These are phyloP conservation scores for Coemansia sp. DNA, from an alignment of 192 early-diverging fungal genomes.

Conservation along the genomic window DNA sequence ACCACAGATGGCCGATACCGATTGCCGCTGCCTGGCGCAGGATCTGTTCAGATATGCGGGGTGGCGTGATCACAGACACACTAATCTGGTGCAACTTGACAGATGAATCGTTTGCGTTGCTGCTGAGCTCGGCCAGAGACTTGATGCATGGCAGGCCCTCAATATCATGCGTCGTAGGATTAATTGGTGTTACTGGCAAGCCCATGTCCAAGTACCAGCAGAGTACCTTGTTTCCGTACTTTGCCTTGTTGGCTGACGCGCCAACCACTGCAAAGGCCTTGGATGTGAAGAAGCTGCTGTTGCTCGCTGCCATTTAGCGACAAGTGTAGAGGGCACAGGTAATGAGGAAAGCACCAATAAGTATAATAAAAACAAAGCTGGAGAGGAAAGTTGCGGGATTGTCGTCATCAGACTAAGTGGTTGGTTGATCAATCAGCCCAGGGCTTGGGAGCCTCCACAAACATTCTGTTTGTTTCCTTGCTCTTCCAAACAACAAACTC, in stretches of 20 bases:
- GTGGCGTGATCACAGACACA: constrained; percentile 36
- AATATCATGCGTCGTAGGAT: constrained; percentile 16
- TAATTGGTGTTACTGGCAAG: constrained; percentile 21
- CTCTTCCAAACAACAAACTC: not conserved
- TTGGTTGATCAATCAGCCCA: not conserved
- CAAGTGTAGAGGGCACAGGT: not conserved
- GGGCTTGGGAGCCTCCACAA: not conserved
- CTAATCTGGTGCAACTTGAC: not conserved
- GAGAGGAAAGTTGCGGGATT: not conserved
- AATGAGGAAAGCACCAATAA: not conserved
- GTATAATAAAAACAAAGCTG: not conserved
- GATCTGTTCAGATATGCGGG: constrained; percentile 13
- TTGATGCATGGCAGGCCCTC: constrained; percentile 16
- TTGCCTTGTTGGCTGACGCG: constrained; percentile 66
- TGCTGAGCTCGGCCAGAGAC: constrained; percentile 17
- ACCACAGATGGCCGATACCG: constrained; percentile 29
- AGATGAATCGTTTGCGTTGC: not conserved
- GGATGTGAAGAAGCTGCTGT: constrained; percentile 56
- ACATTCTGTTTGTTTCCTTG: not conserved
- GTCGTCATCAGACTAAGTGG: not conserved
- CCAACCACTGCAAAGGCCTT: constrained; percentile 73
- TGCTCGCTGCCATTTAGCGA: not conserved
- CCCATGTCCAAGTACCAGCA: constrained; percentile 60
- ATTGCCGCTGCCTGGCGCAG: constrained; percentile 12
- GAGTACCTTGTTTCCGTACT: constrained; percentile 86